Evolutionary conservation across 2,329 filamentous ascomycete genomes (phyloP).

Genomic region (Aspergillus aculeatinus): DNA sequence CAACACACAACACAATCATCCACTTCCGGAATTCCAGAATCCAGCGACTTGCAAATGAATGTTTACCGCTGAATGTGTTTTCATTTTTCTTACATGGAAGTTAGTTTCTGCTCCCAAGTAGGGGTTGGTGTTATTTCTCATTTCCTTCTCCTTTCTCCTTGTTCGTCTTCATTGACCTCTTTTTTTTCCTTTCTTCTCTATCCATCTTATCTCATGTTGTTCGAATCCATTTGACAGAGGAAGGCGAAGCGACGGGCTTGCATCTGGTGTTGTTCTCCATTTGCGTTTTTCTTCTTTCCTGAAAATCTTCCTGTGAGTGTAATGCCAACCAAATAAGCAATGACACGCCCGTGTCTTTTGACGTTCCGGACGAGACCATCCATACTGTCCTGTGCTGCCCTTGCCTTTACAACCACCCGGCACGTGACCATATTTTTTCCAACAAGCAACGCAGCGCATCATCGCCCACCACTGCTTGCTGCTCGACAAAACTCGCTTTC

Average conservation of each 20-base stretch:
- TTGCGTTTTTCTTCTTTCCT: slow-evolving; percentile 22
- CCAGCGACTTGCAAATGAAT: slow-evolving; percentile 20
- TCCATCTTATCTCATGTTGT: slow-evolving; percentile 18
- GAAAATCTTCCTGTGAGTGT: slow-evolving; percentile 29
- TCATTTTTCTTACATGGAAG: slow-evolving; percentile 26
- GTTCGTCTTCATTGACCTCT: slow-evolving; percentile 12
- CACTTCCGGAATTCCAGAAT: slow-evolving; percentile 20
- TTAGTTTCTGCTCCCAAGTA: slow-evolving; percentile 25
- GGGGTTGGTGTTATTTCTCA: slow-evolving; percentile 21
- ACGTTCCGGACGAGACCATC: slow-evolving; percentile 13
- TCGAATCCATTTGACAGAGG: slow-evolving; percentile 24
- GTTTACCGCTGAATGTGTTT: slow-evolving; percentile 23
- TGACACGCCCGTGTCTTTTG: slow-evolving; percentile 27
- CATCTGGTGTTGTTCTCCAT: slow-evolving; percentile 28
- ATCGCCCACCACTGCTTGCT: too few species aligned
- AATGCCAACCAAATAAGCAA: slow-evolving; percentile 33
- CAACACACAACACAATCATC: slow-evolving; percentile 1
- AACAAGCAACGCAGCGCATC: too few species aligned
- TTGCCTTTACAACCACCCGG: neutral
- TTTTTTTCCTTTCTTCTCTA: slow-evolving; percentile 14
- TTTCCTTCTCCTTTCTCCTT: slow-evolving; percentile 13
- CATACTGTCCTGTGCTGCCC: slow-evolving; percentile 5
- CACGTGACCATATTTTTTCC: too few species aligned
- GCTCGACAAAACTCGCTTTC: too few species aligned
- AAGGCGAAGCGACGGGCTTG: slow-evolving; percentile 29